Evolutionary conservation across 2,329 filamentous ascomycete genomes (phyloP), one percentile per base, ranked within the genome.

Genomic region (Penicillium sp.): DNA sequence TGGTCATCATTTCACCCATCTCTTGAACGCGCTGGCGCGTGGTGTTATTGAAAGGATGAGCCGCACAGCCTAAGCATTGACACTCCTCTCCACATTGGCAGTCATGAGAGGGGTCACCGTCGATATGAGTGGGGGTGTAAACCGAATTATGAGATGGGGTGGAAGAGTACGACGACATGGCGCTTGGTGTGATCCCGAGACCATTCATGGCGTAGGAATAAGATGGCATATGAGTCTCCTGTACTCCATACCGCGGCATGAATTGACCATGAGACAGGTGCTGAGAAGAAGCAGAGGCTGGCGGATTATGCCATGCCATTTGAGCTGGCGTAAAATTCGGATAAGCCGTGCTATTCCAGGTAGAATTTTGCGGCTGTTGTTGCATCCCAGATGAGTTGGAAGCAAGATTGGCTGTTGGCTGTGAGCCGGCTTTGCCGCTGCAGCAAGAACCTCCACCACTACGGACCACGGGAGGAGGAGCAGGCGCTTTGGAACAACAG

Each of bases 1-100:
- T 60, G 3, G 71, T 67, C 60, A 78, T 73, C 56, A 77, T 67
- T 33, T 69, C 67, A 39, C 76, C 75, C 74, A 79, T 78, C 60
- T 77, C 73, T 58, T 76, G 74, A 33, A 79, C 74, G 56, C 76
- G 73, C 45, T 77, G 71, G 48, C 72, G 67, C 1, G 77, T 79
- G 10, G 75, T 75, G 24, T 70, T 70, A 56, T 80, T 80, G 58
- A 73, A 79, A 2, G 77, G 77, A 60, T 80, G 77, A 33, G 72
- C 67, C 14, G 74, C 71, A 62, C 77, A 80, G 14, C 75, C 77
- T 26, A 79, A 58, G 58, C 77, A 80, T 56, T 78, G 71, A 51
- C 77, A 80, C 6, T 67, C 68, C 45, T 78, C 73, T 19, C 77
- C 77, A 56, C 77, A 79, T 37, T 64, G 66, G 54, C 77, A 79